Evolutionary conservation across 1,284 basidiomycete genomes (phyloP).

Genomic region (Wallemia ichthyophaga): DNA sequence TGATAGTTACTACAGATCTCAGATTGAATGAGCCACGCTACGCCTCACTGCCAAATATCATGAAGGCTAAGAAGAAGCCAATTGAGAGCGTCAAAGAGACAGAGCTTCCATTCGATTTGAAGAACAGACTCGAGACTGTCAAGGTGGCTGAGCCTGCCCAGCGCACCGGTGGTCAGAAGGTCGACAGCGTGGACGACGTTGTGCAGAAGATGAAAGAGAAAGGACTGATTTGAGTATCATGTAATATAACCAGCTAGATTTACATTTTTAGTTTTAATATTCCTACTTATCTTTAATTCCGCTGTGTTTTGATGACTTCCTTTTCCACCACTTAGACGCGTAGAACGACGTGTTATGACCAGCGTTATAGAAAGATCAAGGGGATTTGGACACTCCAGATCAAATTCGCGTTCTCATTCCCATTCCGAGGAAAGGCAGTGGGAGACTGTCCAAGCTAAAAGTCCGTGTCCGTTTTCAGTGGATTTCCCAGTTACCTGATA

Average conservation of each 20-base stretch:
- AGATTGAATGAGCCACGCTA: constrained; percentile 73
- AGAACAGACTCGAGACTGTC: constrained; percentile 54
- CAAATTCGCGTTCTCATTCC: neutral
- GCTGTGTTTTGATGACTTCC: neutral
- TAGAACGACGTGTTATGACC: neutral
- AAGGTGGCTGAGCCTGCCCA: constrained; percentile 77
- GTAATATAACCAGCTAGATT: neutral
- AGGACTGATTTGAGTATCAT: constrained; percentile 26
- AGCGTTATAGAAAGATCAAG: neutral
- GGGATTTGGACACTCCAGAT: neutral
- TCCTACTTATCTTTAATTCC: neutral
- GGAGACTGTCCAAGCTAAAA: neutral
- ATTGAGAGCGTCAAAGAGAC: constrained; percentile 51
- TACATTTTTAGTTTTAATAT: neutral
- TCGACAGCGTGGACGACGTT: constrained; percentile 62
- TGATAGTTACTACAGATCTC: constrained; percentile 77
- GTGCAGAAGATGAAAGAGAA: constrained; percentile 70
- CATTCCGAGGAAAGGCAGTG: constrained; percentile 1
- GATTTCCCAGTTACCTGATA: too few species aligned
- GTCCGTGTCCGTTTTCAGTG: constrained; percentile 16
- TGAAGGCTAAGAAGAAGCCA: constrained; percentile 98
- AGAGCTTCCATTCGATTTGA: constrained; percentile 55
- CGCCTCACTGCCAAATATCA: constrained; percentile 77
- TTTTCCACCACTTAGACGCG: neutral
- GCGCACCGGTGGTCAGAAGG: constrained; percentile 71